Evolutionary conservation across 345 rosid species (phyloP).

Genomic region (Euphorbia lathyris): DNA sequence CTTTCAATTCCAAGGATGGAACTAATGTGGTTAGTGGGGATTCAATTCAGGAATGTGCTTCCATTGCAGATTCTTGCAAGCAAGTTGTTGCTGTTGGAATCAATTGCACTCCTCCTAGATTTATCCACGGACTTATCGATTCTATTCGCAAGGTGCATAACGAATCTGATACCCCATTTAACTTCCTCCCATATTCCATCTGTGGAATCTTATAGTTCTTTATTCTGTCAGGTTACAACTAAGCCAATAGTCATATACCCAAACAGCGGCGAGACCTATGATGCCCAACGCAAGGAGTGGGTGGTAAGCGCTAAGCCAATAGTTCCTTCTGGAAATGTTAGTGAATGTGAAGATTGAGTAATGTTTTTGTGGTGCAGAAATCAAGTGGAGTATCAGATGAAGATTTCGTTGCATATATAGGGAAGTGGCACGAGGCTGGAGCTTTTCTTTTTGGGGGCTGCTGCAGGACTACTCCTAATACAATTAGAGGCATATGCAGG

Average conservation of each 20-base stretch:
- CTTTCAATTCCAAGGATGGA: slow-evolving; percentile 73
- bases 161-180: background rate
- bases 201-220: background rate
- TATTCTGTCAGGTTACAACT: slow-evolving; percentile 50
- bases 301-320: slow-evolving; percentile 50
- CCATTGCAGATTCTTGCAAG: slow-evolving; percentile 68
- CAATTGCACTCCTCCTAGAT: slow-evolving; percentile 82
- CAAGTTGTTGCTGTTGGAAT: slow-evolving; percentile 73
- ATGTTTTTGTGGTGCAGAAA: slow-evolving; percentile 37
- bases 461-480: slow-evolving; percentile 87
- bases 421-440: slow-evolving; percentile 69
- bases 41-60: slow-evolving; percentile 61
- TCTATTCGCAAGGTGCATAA: slow-evolving; percentile 46
- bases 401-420: slow-evolving; percentile 69
- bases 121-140: slow-evolving; percentile 52
- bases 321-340: background rate
- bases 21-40: slow-evolving; percentile 69
- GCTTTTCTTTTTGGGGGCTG: slow-evolving; percentile 85
- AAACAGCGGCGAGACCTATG: slow-evolving; percentile 80
- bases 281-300: slow-evolving; percentile 62
- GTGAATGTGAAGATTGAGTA: background rate
- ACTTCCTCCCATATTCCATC: background rate
- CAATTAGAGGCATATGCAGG: slow-evolving; percentile 57
- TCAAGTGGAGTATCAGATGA: slow-evolving; percentile 56
- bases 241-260: slow-evolving; percentile 78